Base-by-base conservation (phyloP, 2,329 filamentous ascomycete species). In the Diaporthe sp. region DNA sequence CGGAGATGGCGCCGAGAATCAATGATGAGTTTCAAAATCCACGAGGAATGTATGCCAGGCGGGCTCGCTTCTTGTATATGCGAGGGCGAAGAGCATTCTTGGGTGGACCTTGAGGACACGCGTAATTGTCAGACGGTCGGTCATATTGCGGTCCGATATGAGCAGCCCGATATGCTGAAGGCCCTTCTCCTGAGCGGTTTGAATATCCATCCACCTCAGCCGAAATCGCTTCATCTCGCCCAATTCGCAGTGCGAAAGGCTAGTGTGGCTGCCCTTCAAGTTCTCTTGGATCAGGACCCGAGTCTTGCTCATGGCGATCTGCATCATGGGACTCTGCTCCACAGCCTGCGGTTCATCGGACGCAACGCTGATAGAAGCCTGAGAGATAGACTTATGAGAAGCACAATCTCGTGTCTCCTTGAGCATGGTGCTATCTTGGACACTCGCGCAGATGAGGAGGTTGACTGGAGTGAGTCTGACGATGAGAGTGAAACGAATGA, bases 311-410 rank as follows among this genome's bases (percentile, higher is more conserved):
- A n/a, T 12, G 10, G 3, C 13, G 7, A 5, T n/a, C 3, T 17
- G 5, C 8, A 20, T 0, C 47, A 12, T 10, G 13, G 2, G 1
- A 37, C 63, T 15, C 20, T n/a, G 4, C 8, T 68, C 12, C 63
- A 53, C 44, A 12, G 8, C 4, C 3, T 53, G 47, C 22, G 9
- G 3, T 49, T 10, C 22, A 68, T 39, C 31, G 25, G 13, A 2
- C 13, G 7, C 0, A 25, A 2, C 6, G 7, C 2, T 3, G 31
- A 5, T 3, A 6, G 1, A 2, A 7, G 28, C 1, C 1, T 31
- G 4, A 6, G 15, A 7, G 20, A 65, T 10, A 17, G 10, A 7
- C 6, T 9, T 3, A 9, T 65, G 2, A 25, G 12, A 28, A 28
- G 5, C 15, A 65, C 34, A 6, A 10, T 31, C 5, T 49, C 63